Base-by-base conservation (phyloP, 495 filamentous ascomycete genomes). In the Niebla homalea region DNA sequence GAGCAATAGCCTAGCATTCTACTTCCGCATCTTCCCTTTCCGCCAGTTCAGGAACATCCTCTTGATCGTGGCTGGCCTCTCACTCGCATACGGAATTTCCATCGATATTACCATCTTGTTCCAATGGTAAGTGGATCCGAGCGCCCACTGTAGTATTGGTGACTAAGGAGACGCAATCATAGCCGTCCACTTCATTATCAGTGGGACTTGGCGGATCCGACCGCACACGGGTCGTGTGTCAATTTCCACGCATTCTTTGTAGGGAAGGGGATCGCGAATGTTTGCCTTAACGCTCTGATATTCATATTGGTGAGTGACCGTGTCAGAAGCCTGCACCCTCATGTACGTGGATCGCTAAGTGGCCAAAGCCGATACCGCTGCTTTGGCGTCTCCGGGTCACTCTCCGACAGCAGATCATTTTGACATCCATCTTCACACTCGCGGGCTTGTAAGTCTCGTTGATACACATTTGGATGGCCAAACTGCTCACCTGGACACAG, bases 1-100 rank as follows among this genome's bases (percentile, higher is more conserved):
- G 29, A 1, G 7, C 20, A 18, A 14, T 23, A 57, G 55, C 6
- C 26, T 57, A 11, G 51, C 48, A 36, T 57, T 57, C 47, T 57
- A 57, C 42, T 43, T 42, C 22, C 51, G 55, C 10, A 54, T 57
- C 18, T 54, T 57, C 32, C 46, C 55, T 8, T 46, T 57, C 11
- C 55, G 26, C 15, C 12, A 29, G 20, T 51, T 54, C 32, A 21
- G 52, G 41, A 47, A 37, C 12, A 16, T 52, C 2, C 18, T 57
- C 7, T 8, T 46, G 2, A 22, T 35, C 22, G 19, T 48, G 6
- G 55, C 35, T 26, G 40, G 4, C n/a, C 6, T 54, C 18, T 49
- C 40, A 1, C 15, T 54, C 10, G 41, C 4, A 11, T 57, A 47
- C 43, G 16, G 44, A 20, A 37, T 54, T 20, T 42, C 42, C 5